Percentiles rank a stretch among this genome's conserved stretches.
Evolutionary conservation across 2,329 filamentous ascomycete species (phyloP).

Genomic region (Trichophyton rubrum): DNA sequence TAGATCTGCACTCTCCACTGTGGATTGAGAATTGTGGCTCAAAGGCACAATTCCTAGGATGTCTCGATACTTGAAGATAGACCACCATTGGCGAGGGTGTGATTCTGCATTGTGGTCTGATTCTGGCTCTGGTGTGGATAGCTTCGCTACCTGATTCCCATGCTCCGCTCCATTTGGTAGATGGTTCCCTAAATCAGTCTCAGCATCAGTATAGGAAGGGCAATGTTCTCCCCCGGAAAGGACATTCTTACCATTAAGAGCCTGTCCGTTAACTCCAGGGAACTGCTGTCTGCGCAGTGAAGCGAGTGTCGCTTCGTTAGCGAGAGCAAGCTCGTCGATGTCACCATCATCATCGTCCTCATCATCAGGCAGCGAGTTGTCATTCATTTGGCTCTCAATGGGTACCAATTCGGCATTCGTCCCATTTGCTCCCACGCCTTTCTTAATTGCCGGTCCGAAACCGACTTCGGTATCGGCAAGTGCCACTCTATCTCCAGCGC

Average conservation of each 20-base stretch:
- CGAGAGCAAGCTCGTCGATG: conserved; percentile 12
- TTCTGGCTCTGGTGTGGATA: conserved; percentile 12
- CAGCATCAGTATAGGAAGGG: conserved; percentile 3
- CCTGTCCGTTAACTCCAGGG: background rate
- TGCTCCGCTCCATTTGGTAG: background rate
- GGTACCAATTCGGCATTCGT: conserved; percentile 25
- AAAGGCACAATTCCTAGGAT: conserved; percentile 63
- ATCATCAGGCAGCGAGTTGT: conserved; percentile 11
- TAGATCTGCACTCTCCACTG: background rate
- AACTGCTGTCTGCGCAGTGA: conserved; percentile 3
- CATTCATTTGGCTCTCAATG: conserved; percentile 18
- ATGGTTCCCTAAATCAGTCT: background rate
- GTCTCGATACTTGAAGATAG: conserved; percentile 87
- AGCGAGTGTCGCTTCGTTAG: conserved; percentile 11
- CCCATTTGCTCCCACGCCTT: conserved; percentile 31
- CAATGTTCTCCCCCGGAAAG: background rate
- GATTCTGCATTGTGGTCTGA: conserved; percentile 19
- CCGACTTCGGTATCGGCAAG: conserved; percentile 33
- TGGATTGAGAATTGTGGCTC: conserved; percentile 13
- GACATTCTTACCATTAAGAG: background rate
- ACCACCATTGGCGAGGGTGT: conserved; percentile 45
- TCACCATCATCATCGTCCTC: conserved; percentile 9
- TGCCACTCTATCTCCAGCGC: conserved; percentile 44
- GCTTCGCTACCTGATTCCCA: conserved; percentile 4
- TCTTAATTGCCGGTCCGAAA: conserved; percentile 38